Base-by-base conservation (phyloP, 2,329 filamentous ascomycete species). In the Aspergillus fumigatiaffinis region DNA sequence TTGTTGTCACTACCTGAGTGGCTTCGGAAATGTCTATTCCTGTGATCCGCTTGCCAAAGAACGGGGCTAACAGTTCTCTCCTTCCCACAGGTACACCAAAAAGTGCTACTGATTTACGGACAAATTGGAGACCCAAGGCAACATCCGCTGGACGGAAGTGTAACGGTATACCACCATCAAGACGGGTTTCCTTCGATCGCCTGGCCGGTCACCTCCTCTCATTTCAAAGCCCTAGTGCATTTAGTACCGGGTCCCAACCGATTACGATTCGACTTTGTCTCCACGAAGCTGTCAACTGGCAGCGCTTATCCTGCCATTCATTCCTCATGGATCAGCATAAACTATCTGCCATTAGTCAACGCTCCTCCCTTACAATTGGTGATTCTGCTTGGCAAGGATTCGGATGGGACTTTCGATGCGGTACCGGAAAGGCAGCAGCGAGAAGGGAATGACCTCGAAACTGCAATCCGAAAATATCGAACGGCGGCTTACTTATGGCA, bases 401-500 rank as follows among this genome's bases (percentile, higher is more conserved):
- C 93, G 0, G 86, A 89, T 0, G 90, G 84, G 42, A 93, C 88
- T 1, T 97, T 89, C 67, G 92, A 97, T 76, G 87, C 91, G 3
- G 83, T 87, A 17, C 92, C 91, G 0, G 86, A 91, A 54, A 84
- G 90, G 51, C 79, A 84, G 55, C 85, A 90, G 72, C 86, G 83
- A 64, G 92, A 96, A 79, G 92, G 91, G 20, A 96, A 96, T 73
- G 84, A 83, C 1, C 71, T 97, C 38, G 87, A 92, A 10, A 86
- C 85, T 7, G 94, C 94, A 0, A 82, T 96, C 52, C 86, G 85
- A 67, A 99, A 99, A 72, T 97, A 94, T 71, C 86, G 92, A 61
- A 97, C 96, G 89, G 89, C 92, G 20, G 93, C 91, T 25, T 97
- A 97, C 71, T 80, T 97, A 14, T 97, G 94, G 92, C 94, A 99